phyloP scores from a whole-genome alignment of 768 basidiomycete species.

The Trametes cinnabarina region DNA sequence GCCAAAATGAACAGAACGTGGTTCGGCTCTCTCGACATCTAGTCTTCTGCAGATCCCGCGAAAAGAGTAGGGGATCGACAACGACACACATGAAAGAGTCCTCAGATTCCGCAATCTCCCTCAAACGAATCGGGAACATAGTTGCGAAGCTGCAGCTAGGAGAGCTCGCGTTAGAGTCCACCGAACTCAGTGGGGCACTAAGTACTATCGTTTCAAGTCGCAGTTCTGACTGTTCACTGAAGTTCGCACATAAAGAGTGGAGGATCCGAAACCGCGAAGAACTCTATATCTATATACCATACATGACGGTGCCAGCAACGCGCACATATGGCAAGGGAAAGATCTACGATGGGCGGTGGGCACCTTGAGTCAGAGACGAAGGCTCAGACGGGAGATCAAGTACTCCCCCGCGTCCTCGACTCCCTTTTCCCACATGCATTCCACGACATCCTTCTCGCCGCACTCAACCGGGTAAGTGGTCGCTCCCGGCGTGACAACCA shows the following conservation, averaged over 20 bases:
- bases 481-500: conserved; percentile 2
- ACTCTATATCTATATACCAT: conserved; percentile 5
- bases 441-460: conserved; percentile 11
- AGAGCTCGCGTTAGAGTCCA: too few species aligned
- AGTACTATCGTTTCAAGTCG: too few species aligned
- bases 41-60: neutral
- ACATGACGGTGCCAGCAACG: conserved; percentile 15
- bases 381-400: conserved; percentile 5
- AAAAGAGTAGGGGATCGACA: too few species aligned
- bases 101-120: too few species aligned
- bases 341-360: neutral
- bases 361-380: neutral
- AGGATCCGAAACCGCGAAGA: neutral
- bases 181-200: too few species aligned
- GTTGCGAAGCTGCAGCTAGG: too few species aligned
- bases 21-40: neutral
- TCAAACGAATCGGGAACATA: too few species aligned
- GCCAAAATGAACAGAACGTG: neutral
- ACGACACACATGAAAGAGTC: too few species aligned
- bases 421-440: conserved; percentile 9
- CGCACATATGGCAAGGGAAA: conserved; percentile 3
- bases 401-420: conserved; percentile 4
- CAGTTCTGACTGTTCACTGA: too few species aligned
- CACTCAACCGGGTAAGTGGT: conserved; percentile 1
- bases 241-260: neutral